Evolutionary conservation across 225 moss, liverwort and hornwort genomes (phyloP).

Genomic region (Marchantia polymorpha): DNA sequence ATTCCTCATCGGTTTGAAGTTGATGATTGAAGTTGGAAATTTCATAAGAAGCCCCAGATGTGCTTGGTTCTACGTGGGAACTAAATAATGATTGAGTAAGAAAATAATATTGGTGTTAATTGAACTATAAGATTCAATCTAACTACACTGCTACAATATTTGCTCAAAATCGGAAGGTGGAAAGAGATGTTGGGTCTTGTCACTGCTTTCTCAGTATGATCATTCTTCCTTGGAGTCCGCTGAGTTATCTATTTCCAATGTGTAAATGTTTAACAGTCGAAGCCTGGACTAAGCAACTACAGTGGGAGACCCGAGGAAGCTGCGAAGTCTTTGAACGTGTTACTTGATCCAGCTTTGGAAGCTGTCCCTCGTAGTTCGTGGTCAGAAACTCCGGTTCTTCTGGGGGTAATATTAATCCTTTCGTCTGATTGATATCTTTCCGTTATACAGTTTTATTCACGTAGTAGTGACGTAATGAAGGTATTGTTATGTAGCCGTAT

Average conservation of each 20-base stretch:
- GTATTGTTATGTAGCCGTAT: neutral
- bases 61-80: too few species aligned
- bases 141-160: neutral
- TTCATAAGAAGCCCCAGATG: too few species aligned
- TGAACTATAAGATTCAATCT: too few species aligned
- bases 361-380: slow-evolving; percentile 60
- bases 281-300: slow-evolving; percentile 87
- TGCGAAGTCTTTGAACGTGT: slow-evolving; percentile 64
- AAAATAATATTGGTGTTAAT: too few species aligned
- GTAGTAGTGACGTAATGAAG: neutral
- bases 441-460: too few species aligned
- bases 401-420: slow-evolving; percentile 46
- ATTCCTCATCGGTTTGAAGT: too few species aligned
- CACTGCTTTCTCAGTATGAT: neutral
- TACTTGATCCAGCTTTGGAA: slow-evolving; percentile 62
- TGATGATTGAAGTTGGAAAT: too few species aligned
- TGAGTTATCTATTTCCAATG: slow-evolving; percentile 31
- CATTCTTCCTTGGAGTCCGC: neutral
- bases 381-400: slow-evolving; percentile 73
- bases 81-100: too few species aligned
- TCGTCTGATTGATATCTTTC: too few species aligned
- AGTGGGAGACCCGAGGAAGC: slow-evolving; percentile 63
- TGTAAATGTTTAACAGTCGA: slow-evolving; percentile 58
- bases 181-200: neutral
- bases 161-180: neutral